Conservation (phyloP, 257 asterid genomes). For the Coffea eugenioides region DNA sequence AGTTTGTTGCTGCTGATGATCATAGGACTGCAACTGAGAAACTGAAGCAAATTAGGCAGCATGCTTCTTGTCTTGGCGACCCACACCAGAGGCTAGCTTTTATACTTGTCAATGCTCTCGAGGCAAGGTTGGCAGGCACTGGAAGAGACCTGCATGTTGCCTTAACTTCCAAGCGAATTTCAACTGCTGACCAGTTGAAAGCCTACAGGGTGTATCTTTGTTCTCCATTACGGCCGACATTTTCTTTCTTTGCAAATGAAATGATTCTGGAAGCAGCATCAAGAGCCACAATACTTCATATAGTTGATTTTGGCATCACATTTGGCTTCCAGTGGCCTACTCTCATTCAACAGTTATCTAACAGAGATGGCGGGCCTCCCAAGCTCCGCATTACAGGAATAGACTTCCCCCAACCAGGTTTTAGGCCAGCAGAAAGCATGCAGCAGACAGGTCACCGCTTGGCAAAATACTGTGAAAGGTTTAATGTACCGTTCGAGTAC, state of each 20-base stretch:
- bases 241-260: background rate
- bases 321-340: conserved; percentile 28
- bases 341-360: conserved; percentile 21
- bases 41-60: conserved; percentile 13
- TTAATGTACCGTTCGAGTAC: conserved; percentile 22
- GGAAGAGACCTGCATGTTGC: conserved; percentile 4
- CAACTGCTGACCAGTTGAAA: conserved; percentile 21
- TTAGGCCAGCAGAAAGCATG: conserved; percentile 14
- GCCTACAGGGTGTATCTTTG: conserved; percentile 5
- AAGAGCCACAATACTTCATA: conserved; percentile 12
- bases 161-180: conserved; percentile 7
- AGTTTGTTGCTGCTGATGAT: conserved; percentile 13
- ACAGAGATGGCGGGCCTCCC: conserved; percentile 22
- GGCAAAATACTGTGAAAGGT: conserved; percentile 23
- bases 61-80: conserved; percentile 19
- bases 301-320: conserved; percentile 22
- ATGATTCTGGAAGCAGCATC: conserved; percentile 16
- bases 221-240: conserved; percentile 6
- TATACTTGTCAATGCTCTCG: conserved; percentile 13
- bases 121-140: conserved; percentile 21
- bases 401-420: conserved; percentile 23
- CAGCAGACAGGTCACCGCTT: conserved; percentile 23
- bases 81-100: conserved; percentile 19
- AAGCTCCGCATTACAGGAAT: conserved; percentile 25
- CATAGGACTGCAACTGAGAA: conserved; percentile 11